Evolutionary conservation across 441 rosid genomes (phyloP).

Genomic region (Manihot esculenta): DNA sequence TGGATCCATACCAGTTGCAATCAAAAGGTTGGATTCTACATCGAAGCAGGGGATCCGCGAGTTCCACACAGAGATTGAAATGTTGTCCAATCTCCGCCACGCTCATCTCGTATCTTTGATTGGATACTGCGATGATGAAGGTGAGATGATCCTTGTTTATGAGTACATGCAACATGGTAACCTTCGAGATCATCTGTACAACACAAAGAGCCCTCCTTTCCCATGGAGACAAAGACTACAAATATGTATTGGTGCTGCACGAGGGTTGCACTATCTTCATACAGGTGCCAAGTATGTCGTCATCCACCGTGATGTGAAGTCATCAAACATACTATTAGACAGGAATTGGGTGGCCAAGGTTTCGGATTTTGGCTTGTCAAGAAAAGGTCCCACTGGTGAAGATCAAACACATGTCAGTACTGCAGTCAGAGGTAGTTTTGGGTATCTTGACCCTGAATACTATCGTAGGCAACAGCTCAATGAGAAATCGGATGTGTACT

Average conservation of each 20-base stretch:
- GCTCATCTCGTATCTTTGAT: conserved; percentile 33
- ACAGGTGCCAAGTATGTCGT: conserved; percentile 19
- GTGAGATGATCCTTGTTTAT: conserved; percentile 40
- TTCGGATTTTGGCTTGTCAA: conserved; percentile 41
- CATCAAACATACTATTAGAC: conserved; percentile 38
- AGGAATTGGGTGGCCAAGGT: conserved; percentile 41
- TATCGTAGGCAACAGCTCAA: conserved; percentile 33
- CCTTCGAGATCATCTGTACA: conserved; percentile 31
- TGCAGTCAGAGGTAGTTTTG: conserved; percentile 34
- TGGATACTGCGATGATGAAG: conserved; percentile 37
- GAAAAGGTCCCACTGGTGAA: conserved; percentile 23
- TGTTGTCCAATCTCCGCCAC: conserved; percentile 35
- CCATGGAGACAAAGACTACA: conserved; percentile 37
- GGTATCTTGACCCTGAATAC: conserved; percentile 44
- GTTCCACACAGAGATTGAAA: conserved; percentile 34
- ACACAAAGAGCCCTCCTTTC: conserved; percentile 27
- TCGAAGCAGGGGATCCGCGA: conserved; percentile 28
- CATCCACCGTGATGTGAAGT: conserved; percentile 43
- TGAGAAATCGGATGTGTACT: conserved; percentile 45
- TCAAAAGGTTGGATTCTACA: conserved; percentile 29
- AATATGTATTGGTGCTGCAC: conserved; percentile 38
- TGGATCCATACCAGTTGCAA: conserved; percentile 29
- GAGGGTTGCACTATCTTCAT: conserved; percentile 34
- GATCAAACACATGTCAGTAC: conserved; percentile 33
- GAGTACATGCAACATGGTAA: conserved; percentile 36